Evolutionary conservation across 1,284 basidiomycete genomes (phyloP).

Genomic region (Apiotrichum sp.): DNA sequence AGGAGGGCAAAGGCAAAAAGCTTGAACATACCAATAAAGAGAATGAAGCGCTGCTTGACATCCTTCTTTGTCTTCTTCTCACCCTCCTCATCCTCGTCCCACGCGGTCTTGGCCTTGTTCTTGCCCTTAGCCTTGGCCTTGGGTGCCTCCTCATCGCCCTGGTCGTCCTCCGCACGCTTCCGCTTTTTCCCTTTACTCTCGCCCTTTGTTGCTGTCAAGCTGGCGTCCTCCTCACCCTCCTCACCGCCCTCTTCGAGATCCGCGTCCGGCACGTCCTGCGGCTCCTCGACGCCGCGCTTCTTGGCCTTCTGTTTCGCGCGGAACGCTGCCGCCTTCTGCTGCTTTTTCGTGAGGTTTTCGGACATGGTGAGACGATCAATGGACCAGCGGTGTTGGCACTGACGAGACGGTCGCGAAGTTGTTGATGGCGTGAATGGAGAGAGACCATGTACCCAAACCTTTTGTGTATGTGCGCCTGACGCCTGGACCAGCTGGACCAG

Average conservation of each 20-base stretch:
- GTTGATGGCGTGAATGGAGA: too few relatives aligned
- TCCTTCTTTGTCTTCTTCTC: conserved; percentile 44
- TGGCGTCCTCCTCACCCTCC: neutral
- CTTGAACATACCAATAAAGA: conserved; percentile 71
- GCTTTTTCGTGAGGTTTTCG: conserved; percentile 67
- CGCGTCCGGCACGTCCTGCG: conserved; percentile 29
- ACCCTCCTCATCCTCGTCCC: conserved; percentile 8
- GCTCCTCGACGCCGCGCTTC: conserved; percentile 24
- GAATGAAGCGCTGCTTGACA: conserved; percentile 63
- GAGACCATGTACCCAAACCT: too few relatives aligned
- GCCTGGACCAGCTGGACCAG: too few relatives aligned
- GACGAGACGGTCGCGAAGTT: too few relatives aligned
- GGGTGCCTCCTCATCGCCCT: conserved; percentile 12
- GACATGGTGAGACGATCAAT: conserved; percentile 11
- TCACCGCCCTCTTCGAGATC: conserved; percentile 8
- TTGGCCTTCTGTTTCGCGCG: conserved; percentile 54
- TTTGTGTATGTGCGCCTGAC: too few relatives aligned
- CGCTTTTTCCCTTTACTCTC: conserved; percentile 3
- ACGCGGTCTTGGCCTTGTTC: conserved; percentile 23
- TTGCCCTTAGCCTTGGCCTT: conserved; percentile 6
- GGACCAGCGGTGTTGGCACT: too few relatives aligned
- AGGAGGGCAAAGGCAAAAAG: too few relatives aligned
- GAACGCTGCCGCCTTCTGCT: conserved; percentile 81
- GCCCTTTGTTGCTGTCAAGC: neutral
- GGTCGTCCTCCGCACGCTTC: conserved; percentile 5